A percentile compares a stretch with the other conserved stretches of the same genome.
Conservation (phyloP, 208 protist genomes). For the Wallacemonas sp. region DNA sequence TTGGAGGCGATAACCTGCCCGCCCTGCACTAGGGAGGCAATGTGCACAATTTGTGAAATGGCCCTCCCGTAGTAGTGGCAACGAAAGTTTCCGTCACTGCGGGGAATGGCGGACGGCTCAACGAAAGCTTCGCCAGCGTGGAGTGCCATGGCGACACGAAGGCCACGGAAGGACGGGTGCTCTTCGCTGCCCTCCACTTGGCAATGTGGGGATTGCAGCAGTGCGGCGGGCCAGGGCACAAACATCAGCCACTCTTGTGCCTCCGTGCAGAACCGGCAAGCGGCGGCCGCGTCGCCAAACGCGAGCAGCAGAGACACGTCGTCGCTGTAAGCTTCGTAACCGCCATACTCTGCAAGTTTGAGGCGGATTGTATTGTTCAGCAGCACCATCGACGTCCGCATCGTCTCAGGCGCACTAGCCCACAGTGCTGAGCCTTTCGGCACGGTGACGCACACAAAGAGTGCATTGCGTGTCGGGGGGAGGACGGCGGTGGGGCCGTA, state of each 20-base stretch:
- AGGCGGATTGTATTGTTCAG: slow-evolving; percentile 67
- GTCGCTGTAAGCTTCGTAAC: slow-evolving; percentile 86
- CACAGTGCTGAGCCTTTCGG: slow-evolving; percentile 55
- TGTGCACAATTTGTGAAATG: slow-evolving; percentile 76
- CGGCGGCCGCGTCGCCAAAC: slow-evolving; percentile 63
- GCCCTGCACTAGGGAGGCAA: slow-evolving; percentile 62
- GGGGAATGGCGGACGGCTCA: slow-evolving; percentile 64
- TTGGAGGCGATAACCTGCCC: slow-evolving; percentile 77
- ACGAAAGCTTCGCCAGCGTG: slow-evolving; percentile 72
- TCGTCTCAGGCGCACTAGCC: slow-evolving; percentile 51
- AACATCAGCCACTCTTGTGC: slow-evolving; percentile 74
- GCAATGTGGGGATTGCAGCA: slow-evolving; percentile 37
- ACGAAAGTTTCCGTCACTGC: slow-evolving; percentile 36
- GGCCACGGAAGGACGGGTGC: slow-evolving; percentile 51
- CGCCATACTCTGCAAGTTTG: slow-evolving; percentile 81
- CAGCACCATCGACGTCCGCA: slow-evolving; percentile 54
- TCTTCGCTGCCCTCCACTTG: slow-evolving; percentile 34
- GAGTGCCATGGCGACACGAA: slow-evolving; percentile 71
- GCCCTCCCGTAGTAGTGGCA: slow-evolving; percentile 84
- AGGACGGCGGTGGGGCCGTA: slow-evolving; percentile 18
- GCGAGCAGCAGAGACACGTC: slow-evolving; percentile 76
- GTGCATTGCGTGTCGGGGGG: slow-evolving; percentile 59
- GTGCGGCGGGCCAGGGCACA: slow-evolving; percentile 68
- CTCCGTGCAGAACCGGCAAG: slow-evolving; percentile 81
- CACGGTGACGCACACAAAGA: slow-evolving; percentile 75